phyloP scores from a whole-genome alignment of 768 basidiomycete species.

The Podaxis sp. region DNA sequence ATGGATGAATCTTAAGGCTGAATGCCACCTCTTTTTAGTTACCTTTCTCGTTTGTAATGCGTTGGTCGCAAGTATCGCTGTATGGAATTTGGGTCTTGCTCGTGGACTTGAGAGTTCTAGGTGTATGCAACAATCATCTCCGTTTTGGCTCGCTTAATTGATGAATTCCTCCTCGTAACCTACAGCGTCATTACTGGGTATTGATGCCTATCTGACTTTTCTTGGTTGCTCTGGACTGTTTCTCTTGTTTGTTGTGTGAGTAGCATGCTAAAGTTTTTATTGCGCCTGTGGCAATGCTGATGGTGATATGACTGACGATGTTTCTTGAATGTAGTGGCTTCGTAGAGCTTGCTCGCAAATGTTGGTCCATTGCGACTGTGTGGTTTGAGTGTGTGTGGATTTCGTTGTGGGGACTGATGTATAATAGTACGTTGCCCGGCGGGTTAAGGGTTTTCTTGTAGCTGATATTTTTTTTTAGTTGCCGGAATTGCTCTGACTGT shows the following conservation, averaged over 20 bases:
- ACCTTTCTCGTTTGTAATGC: conserved; percentile 63
- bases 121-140: conserved; percentile 1
- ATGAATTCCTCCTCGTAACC: not conserved
- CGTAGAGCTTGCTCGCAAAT: conserved; percentile 48
- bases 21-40: conserved; percentile 29
- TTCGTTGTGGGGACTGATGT: conserved; percentile 48
- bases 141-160: not conserved
- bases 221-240: conserved; percentile 55
- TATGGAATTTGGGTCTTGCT: conserved; percentile 62
- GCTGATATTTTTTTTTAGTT: not conserved
- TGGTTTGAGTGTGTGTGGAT: conserved; percentile 73
- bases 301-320: not conserved
- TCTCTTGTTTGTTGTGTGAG: conserved; percentile 57
- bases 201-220: conserved; percentile 59
- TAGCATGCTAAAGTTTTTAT: conserved; percentile 7
- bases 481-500: conserved; percentile 19
- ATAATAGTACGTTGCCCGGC: conserved; percentile 45
- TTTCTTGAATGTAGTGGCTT: conserved; percentile 45
- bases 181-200: conserved; percentile 29
- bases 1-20: not conserved
- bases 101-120: conserved; percentile 10
- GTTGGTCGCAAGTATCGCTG: conserved; percentile 57
- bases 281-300: conserved; percentile 1
- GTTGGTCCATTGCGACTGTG: conserved; percentile 52
- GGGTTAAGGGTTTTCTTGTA: not conserved